These are phyloP conservation scores for Leccinum pachyderme DNA, from an alignment of 1,284 basidiomycete genomes.

Conservation along the genomic window DNA sequence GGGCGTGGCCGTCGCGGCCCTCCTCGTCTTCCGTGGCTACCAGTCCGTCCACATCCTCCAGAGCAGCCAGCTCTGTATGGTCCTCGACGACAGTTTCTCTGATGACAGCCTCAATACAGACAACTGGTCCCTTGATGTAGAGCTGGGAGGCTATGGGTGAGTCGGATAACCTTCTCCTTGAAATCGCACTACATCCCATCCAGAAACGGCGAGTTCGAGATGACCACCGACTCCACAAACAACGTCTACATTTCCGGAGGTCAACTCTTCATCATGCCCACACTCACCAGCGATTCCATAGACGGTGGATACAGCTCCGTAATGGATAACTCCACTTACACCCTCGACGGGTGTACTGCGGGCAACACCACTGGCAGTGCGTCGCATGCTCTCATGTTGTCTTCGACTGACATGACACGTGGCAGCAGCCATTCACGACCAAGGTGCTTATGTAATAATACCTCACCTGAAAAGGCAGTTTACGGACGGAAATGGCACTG, in stretches of 20 bases:
- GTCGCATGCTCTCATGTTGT: neutral
- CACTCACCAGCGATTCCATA: slow-evolving; percentile 64
- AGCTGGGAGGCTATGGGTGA: slow-evolving; percentile 73
- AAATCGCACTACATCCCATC: slow-evolving; percentile 7
- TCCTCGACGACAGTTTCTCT: slow-evolving; percentile 70
- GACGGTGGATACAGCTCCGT: slow-evolving; percentile 54
- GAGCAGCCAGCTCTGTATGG: slow-evolving; percentile 54
- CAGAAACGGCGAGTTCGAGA: slow-evolving; percentile 78
- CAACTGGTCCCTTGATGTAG: slow-evolving; percentile 66
- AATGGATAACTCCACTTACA: slow-evolving; percentile 62
- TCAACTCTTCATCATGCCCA: slow-evolving; percentile 77
- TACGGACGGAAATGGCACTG: slow-evolving; percentile 9
- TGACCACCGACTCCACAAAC: slow-evolving; percentile 64
- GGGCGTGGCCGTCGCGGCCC: slow-evolving; percentile 42
- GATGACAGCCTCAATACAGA: slow-evolving; percentile 44
- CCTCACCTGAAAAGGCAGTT: slow-evolving; percentile 27
- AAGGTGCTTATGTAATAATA: slow-evolving; percentile 20
- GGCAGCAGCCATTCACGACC: slow-evolving; percentile 6
- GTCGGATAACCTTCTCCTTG: slow-evolving; percentile 19
- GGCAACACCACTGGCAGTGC: slow-evolving; percentile 15
- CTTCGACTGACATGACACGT: slow-evolving; percentile 3
- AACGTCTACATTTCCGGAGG: slow-evolving; percentile 72
- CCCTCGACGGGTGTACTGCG: slow-evolving; percentile 66
- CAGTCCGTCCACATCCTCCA: slow-evolving; percentile 36
- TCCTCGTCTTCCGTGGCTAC: slow-evolving; percentile 36